A percentile compares a stretch with the other conserved stretches of the same genome.
Evolutionary conservation across 2,329 filamentous ascomycete genomes (phyloP).

Genomic region (Rugonectria rugulosa): DNA sequence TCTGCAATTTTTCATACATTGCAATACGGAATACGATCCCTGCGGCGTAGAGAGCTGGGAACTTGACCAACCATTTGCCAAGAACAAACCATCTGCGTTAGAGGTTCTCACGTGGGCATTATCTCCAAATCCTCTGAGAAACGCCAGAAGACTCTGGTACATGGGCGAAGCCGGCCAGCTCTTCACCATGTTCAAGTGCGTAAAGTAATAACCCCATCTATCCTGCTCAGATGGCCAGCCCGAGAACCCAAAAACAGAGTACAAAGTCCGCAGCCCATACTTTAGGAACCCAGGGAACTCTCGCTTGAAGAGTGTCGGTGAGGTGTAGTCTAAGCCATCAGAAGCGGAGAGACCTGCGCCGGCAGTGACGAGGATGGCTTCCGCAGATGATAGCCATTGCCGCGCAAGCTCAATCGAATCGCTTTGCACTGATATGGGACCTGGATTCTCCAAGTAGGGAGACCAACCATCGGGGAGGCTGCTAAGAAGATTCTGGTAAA

Average conservation of each 20-base stretch:
- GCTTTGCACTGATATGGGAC: neutral
- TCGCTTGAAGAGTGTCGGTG: conserved; percentile 19
- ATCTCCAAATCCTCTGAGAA: conserved; percentile 15
- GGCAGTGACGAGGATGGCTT: conserved; percentile 30
- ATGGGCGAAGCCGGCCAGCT: conserved; percentile 26
- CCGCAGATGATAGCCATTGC: conserved; percentile 28
- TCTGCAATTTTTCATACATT: conserved; percentile 32
- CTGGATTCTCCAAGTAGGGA: neutral
- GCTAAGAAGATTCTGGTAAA: conserved; percentile 17
- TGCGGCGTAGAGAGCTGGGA: conserved; percentile 25
- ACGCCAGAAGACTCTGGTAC: conserved; percentile 21
- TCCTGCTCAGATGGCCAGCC: conserved; percentile 33
- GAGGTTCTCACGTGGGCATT: conserved; percentile 30
- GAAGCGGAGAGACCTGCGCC: conserved; percentile 33
- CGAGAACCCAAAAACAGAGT: conserved; percentile 30
- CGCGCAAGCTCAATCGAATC: conserved; percentile 10
- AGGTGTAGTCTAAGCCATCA: conserved; percentile 34
- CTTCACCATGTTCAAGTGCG: conserved; percentile 32
- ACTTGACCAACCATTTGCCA: conserved; percentile 18
- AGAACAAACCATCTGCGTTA: conserved; percentile 24
- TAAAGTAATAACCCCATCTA: conserved; percentile 36
- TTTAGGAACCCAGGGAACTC: conserved; percentile 27
- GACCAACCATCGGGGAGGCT: rapidly evolving
- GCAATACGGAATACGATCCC: conserved; percentile 21
- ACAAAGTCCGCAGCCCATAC: conserved; percentile 23